phyloP scores from a whole-genome alignment of 768 basidiomycete species.

The Arthromyces matolae region DNA sequence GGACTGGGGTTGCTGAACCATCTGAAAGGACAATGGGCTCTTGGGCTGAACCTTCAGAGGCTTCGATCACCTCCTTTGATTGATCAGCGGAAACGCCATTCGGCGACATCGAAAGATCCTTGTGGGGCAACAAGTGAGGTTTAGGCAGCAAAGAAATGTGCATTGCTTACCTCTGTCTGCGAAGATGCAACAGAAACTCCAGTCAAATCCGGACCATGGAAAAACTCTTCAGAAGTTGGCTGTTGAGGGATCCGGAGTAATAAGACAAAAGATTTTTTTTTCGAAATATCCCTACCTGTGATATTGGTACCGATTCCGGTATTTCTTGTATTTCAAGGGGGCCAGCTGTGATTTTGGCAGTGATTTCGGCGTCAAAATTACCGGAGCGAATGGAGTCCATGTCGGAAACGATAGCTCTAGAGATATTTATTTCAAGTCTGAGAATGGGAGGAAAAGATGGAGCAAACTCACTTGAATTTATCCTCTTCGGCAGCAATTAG shows the following conservation, averaged over 20 bases:
- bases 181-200: slow-evolving; percentile 29
- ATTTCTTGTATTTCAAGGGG: slow-evolving; percentile 7
- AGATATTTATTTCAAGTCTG: not conserved
- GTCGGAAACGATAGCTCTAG: slow-evolving; percentile 63
- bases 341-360: slow-evolving; percentile 24
- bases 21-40: not conserved
- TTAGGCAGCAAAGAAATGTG: too few relatives aligned
- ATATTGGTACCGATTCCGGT: not conserved
- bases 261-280: not conserved
- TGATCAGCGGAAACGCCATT: not conserved
- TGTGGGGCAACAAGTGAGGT: not conserved
- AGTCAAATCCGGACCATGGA: slow-evolving; percentile 33
- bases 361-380: slow-evolving; percentile 54
- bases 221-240: slow-evolving; percentile 23
- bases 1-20: not conserved
- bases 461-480: slow-evolving; percentile 63
- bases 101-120: not conserved
- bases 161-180: slow-evolving; percentile 19
- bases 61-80: not conserved
- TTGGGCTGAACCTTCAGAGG: not conserved
- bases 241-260: slow-evolving; percentile 1
- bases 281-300: not conserved
- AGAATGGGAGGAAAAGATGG: not conserved
- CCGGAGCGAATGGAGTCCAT: slow-evolving; percentile 75
- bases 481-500: slow-evolving; percentile 70